Evolutionary conservation across 2,329 filamentous ascomycete species (phyloP).

Genomic region (Lecanosticta acicola): DNA sequence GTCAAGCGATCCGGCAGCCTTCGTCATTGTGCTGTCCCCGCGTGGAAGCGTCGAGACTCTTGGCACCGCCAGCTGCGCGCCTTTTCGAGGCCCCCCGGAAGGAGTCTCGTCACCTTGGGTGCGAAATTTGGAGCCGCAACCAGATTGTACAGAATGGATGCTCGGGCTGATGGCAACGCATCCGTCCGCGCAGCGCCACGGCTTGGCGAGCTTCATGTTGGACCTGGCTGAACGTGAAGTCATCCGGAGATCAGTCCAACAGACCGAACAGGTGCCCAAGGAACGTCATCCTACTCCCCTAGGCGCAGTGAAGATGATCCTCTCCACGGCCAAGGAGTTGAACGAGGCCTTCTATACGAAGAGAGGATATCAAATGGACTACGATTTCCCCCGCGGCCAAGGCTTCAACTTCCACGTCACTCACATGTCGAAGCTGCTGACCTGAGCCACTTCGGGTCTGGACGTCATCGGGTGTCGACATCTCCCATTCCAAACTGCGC

Average conservation of each 20-base stretch:
- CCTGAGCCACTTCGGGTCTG: no score
- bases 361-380: slow-evolving; percentile 13
- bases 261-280: no score
- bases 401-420: slow-evolving; percentile 14
- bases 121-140: slow-evolving; percentile 4
- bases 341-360: slow-evolving; percentile 12
- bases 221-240: slow-evolving; percentile 10
- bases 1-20: slow-evolving; percentile 12
- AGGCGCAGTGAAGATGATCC: slow-evolving; percentile 11
- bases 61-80: slow-evolving; percentile 13
- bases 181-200: slow-evolving; percentile 8
- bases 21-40: slow-evolving; percentile 10
- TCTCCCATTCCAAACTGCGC: background rate
- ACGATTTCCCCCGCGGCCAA: slow-evolving; percentile 13
- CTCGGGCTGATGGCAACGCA: slow-evolving; percentile 14
- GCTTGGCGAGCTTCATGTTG: slow-evolving; percentile 14
- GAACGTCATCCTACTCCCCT: no score
- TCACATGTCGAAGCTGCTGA: slow-evolving; percentile 9
- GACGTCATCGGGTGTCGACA: no score
- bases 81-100: slow-evolving; percentile 9
- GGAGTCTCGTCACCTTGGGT: slow-evolving; percentile 8
- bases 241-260: slow-evolving; percentile 1
- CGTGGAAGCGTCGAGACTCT: slow-evolving; percentile 5
- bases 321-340: slow-evolving; percentile 13
- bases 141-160: slow-evolving; percentile 15